These are phyloP conservation scores for Lactifluus piperatus DNA, from an alignment of 768 basidiomycete species.

Conservation along the genomic window DNA sequence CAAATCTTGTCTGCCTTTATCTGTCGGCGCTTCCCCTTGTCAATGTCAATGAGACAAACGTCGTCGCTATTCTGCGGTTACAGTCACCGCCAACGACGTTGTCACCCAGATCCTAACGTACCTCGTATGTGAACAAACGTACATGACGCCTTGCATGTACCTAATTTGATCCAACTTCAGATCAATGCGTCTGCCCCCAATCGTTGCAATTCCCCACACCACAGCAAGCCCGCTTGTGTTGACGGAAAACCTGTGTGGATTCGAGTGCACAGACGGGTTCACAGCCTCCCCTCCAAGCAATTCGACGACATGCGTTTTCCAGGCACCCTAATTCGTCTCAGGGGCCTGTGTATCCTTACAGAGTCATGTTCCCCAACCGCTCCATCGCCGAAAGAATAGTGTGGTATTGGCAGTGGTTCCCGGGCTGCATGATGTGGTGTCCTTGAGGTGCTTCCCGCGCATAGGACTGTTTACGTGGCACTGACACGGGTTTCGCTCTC, in stretches of 20 bases:
- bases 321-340: slow-evolving; percentile 34
- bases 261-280: slow-evolving; percentile 39
- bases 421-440: slow-evolving; percentile 38
- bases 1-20: slow-evolving; percentile 40
- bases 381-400: slow-evolving; percentile 15
- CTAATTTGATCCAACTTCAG: slow-evolving; percentile 16
- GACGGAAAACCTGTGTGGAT: slow-evolving; percentile 34
- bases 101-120: slow-evolving; percentile 28
- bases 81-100: slow-evolving; percentile 25
- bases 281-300: slow-evolving; percentile 24
- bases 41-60: slow-evolving; percentile 30
- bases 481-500: neutral
- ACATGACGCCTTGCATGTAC: neutral
- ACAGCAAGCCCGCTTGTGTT: slow-evolving; percentile 33
- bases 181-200: slow-evolving; percentile 22
- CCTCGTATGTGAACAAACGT: slow-evolving; percentile 27
- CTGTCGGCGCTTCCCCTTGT: slow-evolving; percentile 30
- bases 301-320: slow-evolving; percentile 38
- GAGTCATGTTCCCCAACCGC: slow-evolving; percentile 26
- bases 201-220: slow-evolving; percentile 34
- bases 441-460: slow-evolving; percentile 31
- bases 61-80: slow-evolving; percentile 27
- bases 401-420: slow-evolving; percentile 28
- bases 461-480: slow-evolving; percentile 29
- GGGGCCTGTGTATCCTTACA: slow-evolving; percentile 34